Evolutionary conservation across 306 rosid genomes (phyloP), one percentile per base, ranked within the genome.

Genomic region (Cucurbita ficifolia): DNA sequence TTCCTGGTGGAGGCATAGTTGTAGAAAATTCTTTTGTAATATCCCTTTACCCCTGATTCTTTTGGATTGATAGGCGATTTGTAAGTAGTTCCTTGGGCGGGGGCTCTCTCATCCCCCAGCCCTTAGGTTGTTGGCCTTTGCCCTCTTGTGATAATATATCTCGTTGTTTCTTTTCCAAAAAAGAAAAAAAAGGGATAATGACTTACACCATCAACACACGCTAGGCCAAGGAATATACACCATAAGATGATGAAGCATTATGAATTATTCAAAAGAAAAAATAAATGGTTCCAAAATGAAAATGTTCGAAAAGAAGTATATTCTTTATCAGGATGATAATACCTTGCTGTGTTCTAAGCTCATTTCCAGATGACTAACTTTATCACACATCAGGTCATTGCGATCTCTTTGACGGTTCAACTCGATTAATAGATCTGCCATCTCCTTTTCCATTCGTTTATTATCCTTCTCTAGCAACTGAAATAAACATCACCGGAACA

Each of bases 381-480:
- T 86, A 56, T 79, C 87, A 72, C 29, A 77, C 83, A 86, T 79
- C 81, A 79, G 63, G 59, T 74, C 78, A 49, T 76, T 74, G 24
- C 75, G 85, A 63, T 88, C 87, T 71, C 80, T 84, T 70, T 80
- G 87, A 78, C 18, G 73, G 64, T 82, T 88, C 70, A 88, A 45
- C 45, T 84, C 86, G 2, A n/a, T 48, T 54, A 77, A 58, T 54
- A 80, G 70, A 76, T 79, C 70, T 63, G 79, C 77, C 79, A 82
- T 70, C 60, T 88, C 87, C 77, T 72, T 73, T 76, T 79, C 86
- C 79, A 86, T 62, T 63, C 69, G 84, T 14, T 50, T 48, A 70
- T 86, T 86, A 72, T 86, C 90, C 74, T 67, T 65, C 78, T 86
- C 84, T 73, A 88, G 76, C 74, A 78, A 73, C 92, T 88, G 85